These are phyloP conservation scores for Pythium utonaiense DNA, from an alignment of 352 stramenopile genomes.

Conservation along the genomic window DNA sequence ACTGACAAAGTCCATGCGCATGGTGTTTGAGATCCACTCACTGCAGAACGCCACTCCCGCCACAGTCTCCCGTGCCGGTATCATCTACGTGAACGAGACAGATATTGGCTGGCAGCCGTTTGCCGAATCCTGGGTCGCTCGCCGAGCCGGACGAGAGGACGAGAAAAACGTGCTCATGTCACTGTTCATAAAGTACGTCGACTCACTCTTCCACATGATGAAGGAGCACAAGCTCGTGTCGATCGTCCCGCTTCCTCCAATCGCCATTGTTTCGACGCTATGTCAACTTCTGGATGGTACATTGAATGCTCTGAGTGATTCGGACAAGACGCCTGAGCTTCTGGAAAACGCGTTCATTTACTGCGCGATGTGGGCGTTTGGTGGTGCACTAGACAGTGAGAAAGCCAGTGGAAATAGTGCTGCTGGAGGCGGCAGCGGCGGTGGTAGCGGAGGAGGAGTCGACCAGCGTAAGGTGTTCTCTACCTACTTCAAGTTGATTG, in stretches of 20 bases:
- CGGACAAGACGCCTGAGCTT: slow-evolving; percentile 81
- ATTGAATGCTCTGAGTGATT: slow-evolving; percentile 62
- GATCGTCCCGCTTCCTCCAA: slow-evolving; percentile 48
- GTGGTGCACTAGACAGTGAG: slow-evolving; percentile 90
- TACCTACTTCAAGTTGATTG: slow-evolving; percentile 46
- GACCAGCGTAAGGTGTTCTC: slow-evolving; percentile 63
- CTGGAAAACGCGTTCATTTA: slow-evolving; percentile 96
- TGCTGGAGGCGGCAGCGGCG: background rate
- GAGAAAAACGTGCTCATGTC: slow-evolving; percentile 84
- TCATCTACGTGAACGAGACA: slow-evolving; percentile 95
- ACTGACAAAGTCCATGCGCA: slow-evolving; percentile 93
- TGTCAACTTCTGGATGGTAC: slow-evolving; percentile 94
- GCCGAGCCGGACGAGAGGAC: slow-evolving; percentile 42
- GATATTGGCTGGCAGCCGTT: slow-evolving; percentile 93
- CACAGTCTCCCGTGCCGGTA: slow-evolving; percentile 95
- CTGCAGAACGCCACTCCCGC: slow-evolving; percentile 95
- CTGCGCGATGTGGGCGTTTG: slow-evolving; percentile 95
- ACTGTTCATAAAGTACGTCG: slow-evolving; percentile 94
- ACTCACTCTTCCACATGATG: slow-evolving; percentile 73
- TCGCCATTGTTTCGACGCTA: slow-evolving; percentile 87
- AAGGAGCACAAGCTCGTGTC: slow-evolving; percentile 56
- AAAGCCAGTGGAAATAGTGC: slow-evolving; percentile 25
- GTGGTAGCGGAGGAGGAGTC: slow-evolving; percentile 1
- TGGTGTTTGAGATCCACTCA: slow-evolving; percentile 97
- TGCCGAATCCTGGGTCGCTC: slow-evolving; percentile 90